Percentiles rank a stretch among this genome's conserved stretches.
phyloP scores from a whole-genome alignment of 202 grass and related monocot genomes.

The Eragrostis tef region DNA sequence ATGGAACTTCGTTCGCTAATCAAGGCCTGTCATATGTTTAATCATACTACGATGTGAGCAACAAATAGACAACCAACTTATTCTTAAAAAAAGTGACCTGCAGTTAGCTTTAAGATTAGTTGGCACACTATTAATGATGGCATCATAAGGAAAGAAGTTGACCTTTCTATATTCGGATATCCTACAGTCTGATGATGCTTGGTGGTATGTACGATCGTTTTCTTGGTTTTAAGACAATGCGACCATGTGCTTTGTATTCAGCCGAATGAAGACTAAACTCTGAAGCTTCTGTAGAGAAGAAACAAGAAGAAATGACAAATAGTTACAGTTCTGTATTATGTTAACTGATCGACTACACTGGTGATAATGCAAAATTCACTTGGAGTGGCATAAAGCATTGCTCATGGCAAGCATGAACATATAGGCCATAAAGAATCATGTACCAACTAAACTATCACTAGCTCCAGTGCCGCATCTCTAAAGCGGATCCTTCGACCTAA shows the following conservation, averaged over 20 bases:
- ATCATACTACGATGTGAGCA: conserved; percentile 16
- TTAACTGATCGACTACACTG: conserved; percentile 4
- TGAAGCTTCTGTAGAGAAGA: not conserved
- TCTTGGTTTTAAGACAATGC: not conserved
- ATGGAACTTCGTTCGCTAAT: conserved; percentile 31
- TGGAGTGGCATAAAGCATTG: not conserved
- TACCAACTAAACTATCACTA: conserved; percentile 24
- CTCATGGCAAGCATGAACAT: not conserved
- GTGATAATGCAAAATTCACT: not conserved
- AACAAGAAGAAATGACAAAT: not conserved
- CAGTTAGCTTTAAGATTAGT: not conserved
- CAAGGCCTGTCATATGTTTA: conserved; percentile 12
- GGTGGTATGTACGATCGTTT: conserved; percentile 4
- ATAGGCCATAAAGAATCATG: not conserved
- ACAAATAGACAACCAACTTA: not conserved
- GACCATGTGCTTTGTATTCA: not conserved
- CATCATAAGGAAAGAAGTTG: not conserved
- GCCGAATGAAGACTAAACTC: not conserved
- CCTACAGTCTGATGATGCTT: not conserved
- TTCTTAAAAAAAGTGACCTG: not conserved
- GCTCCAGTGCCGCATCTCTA: conserved; percentile 27
- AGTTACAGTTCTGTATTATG: not conserved
- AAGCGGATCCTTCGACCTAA: conserved; percentile 50
- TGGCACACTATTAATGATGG: not conserved
- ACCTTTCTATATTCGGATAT: conserved; percentile 6